Percentiles rank a stretch among this genome's conserved stretches.
phyloP scores from a whole-genome alignment of 2,329 filamentous ascomycete species.

The Fusarium agapanthi region DNA sequence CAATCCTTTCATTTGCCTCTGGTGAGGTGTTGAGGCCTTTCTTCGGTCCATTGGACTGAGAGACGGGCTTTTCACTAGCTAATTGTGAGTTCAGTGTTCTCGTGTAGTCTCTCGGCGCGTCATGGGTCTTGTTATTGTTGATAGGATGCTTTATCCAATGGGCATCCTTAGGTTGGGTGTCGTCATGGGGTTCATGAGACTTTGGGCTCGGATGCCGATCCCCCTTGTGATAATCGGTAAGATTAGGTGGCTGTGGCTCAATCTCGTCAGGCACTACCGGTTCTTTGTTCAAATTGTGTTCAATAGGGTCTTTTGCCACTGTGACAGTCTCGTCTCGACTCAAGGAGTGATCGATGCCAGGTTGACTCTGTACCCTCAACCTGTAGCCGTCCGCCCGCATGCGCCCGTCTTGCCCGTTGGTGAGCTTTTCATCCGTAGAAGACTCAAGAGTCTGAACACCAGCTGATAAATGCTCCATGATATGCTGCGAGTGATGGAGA shows the following conservation, averaged over 20 bases:
- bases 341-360: conserved; percentile 18
- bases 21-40: background rate
- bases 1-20: background rate
- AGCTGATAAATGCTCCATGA: conserved; percentile 47
- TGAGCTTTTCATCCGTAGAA: background rate
- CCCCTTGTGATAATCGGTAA: conserved; percentile 21
- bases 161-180: conserved; percentile 27
- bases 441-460: conserved; percentile 14
- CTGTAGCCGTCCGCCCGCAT: background rate
- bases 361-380: background rate
- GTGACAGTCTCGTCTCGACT: conserved; percentile 16
- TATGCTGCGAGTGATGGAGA: conserved; percentile 47
- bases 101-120: background rate
- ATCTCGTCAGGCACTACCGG: background rate
- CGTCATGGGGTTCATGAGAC: conserved; percentile 26
- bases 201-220: conserved; percentile 31
- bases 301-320: background rate
- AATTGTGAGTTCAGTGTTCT: background rate
- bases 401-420: conserved; percentile 1
- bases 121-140: conserved; percentile 6
- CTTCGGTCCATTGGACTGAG: background rate
- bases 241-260: conserved; percentile 15
- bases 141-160: conserved; percentile 15
- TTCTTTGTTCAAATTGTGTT: conserved; percentile 27
- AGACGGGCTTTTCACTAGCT: background rate